A percentile compares a stretch with the other conserved stretches of the same genome.
Conservation (phyloP, 257 asterid genomes). For the Handroanthus guayacan region DNA sequence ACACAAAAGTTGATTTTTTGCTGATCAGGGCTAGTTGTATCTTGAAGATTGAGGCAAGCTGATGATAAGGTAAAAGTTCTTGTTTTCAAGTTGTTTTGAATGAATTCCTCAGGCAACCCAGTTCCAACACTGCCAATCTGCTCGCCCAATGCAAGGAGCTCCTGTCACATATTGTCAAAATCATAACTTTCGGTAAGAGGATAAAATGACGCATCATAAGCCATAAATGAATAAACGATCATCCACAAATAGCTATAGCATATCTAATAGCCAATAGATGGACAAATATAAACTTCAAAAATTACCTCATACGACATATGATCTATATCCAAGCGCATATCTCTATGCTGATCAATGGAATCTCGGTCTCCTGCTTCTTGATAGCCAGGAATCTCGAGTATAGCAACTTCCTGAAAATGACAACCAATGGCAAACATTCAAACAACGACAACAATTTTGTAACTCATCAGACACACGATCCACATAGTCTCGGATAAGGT, state of each 20-base stretch:
- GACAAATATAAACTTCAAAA: conserved; percentile 28
- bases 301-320: conserved; percentile 74
- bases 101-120: conserved; percentile 60
- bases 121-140: conserved; percentile 70
- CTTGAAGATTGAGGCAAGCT: conserved; percentile 42
- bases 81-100: conserved; percentile 51
- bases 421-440: not conserved
- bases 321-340: conserved; percentile 57
- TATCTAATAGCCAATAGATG: not conserved
- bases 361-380: conserved; percentile 51
- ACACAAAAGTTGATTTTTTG: conserved; percentile 60
- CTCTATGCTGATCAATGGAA: conserved; percentile 69
- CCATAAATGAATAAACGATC: not conserved
- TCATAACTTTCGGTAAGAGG: conserved; percentile 2
- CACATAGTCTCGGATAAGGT: not conserved
- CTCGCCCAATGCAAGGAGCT: conserved; percentile 76
- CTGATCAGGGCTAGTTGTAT: conserved; percentile 41
- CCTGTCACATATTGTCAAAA: conserved; percentile 46
- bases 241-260: not conserved
- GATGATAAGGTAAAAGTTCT: conserved; percentile 44
- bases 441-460: not conserved
- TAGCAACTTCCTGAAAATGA: conserved; percentile 61
- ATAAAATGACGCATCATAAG: not conserved
- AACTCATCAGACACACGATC: conserved; percentile 15
- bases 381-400: conserved; percentile 62